Evolutionary conservation across 2,329 filamentous ascomycete species (phyloP), one percentile per base, ranked within the genome.

Genomic region (Nemania diffusa): DNA sequence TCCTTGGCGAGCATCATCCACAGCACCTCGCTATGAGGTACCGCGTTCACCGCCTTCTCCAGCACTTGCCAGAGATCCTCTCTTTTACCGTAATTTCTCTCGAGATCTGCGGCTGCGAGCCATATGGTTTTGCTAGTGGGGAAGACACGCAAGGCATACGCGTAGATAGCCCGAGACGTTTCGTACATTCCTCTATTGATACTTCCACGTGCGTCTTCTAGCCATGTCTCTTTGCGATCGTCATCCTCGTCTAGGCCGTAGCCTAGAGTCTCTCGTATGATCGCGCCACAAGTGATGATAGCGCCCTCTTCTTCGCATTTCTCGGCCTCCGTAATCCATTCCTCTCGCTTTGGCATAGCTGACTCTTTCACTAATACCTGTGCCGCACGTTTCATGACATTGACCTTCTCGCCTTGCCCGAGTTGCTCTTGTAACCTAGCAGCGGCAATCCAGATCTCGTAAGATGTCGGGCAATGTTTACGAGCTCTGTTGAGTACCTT

Each of bases 1-100:
- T 98, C 96, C 80, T 95, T 93, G 40, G 95, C 96, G 60, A 97
- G 90, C 84, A 97, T 92, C 86, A 99, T 91, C 96, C 96, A 99
- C 22, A 99, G 83, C 22, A 94, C 91, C 79, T 97, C 94, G 72
- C 91, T 94, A 71, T 93, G 91, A 1, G 96, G 95, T 73, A 95
- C 97, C 7, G 94, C 93, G 77, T 97, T 95, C 34, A 97, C 94
- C 0, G 94, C 94, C 78, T 97, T 97, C 78, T 97, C 94, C 3
- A 99, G 86, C 0, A 97, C 86, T 69, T 92, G 88, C 85, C 92
- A 94, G 2, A 98, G 83, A 17, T 91, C 90, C 69, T 97, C 93
- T 74, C 91, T 92, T 5, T 87, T 91, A 34, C 95, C 95, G 75
- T 98, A 93, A 62, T 91, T 93, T 72, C 94, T 91, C 80, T 99